Evolutionary conservation across 371 early-diverging fungal genomes (phyloP).

Genomic region (Umbelopsis sp.): DNA sequence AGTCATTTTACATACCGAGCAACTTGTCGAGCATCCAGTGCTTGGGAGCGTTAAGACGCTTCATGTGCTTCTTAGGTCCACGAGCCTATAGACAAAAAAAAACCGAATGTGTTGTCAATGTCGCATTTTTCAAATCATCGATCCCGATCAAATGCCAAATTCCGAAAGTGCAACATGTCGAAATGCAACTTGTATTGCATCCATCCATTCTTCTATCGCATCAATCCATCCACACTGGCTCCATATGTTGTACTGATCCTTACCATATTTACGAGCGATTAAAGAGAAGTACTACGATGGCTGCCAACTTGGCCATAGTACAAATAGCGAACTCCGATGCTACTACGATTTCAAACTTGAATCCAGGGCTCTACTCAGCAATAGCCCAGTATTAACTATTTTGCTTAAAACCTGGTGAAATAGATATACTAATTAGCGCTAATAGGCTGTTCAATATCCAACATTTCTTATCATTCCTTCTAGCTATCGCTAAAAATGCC

Average conservation of each 20-base stretch:
- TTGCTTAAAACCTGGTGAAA: no score
- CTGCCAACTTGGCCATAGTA: not conserved
- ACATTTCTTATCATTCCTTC: no score
- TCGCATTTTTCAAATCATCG: not conserved
- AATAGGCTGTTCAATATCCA: no score
- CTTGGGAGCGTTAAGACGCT: slow-evolving; percentile 99
- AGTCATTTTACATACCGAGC: slow-evolving; percentile 37
- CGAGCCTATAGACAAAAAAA: slow-evolving; percentile 73
- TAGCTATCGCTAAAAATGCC: no score
- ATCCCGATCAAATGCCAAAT: not conserved
- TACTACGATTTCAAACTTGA: not conserved
- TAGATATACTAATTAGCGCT: no score
- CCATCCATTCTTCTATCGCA: not conserved
- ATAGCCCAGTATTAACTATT: no score
- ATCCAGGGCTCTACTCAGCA: not conserved
- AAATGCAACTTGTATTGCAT: not conserved
- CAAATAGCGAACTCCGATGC: slow-evolving; percentile 10
- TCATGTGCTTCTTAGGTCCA: slow-evolving; percentile 99
- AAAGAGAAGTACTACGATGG: slow-evolving; percentile 6
- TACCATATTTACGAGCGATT: slow-evolving; percentile 14
- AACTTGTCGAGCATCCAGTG: slow-evolving; percentile 99
- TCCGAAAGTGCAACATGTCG: not conserved
- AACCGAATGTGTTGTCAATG: not conserved
- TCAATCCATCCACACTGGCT: not conserved
- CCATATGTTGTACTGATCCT: not conserved